A percentile compares a stretch with the other conserved stretches of the same genome.
phyloP scores from a whole-genome alignment of 352 stramenopile species.

The Phytopythium chamaehyphon region DNA sequence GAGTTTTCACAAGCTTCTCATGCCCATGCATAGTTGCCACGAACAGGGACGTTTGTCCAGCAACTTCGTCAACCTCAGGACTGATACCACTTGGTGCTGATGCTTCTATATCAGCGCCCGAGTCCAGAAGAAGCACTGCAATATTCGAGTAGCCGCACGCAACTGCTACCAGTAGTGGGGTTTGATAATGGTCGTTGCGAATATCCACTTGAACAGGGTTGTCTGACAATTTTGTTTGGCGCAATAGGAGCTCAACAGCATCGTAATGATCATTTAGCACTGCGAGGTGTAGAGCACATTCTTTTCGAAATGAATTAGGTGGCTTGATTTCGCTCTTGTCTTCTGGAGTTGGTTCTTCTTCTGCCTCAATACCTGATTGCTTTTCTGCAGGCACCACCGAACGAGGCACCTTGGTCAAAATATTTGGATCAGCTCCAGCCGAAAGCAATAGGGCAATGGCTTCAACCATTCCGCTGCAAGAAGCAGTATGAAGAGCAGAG shows the following conservation, averaged over 20 bases:
- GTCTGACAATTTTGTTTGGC: neutral
- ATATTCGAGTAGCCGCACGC: neutral
- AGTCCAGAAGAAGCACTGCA: neutral
- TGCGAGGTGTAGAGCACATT: conserved; percentile 2
- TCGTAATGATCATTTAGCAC: neutral
- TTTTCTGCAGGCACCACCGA: neutral
- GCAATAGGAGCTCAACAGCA: neutral
- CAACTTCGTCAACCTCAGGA: neutral
- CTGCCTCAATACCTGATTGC: conserved; percentile 1
- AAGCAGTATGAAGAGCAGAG: conserved; percentile 2
- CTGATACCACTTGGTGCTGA: too few relatives aligned
- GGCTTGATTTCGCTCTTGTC: neutral
- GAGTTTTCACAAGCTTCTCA: conserved; percentile 1
- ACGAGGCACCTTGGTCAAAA: neutral
- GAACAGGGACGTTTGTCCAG: neutral
- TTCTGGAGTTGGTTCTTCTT: conserved; percentile 3
- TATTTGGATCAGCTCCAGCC: neutral
- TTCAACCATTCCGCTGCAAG: neutral
- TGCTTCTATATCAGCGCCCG: conserved; percentile 2
- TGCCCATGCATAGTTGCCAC: neutral
- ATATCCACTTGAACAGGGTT: neutral
- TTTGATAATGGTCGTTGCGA: neutral
- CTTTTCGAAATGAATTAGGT: neutral
- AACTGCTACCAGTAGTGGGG: neutral
- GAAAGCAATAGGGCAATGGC: neutral